Evolutionary conservation across 805 yeast genomes (phyloP).

Genomic region (Barnettozyma botsteinii): DNA sequence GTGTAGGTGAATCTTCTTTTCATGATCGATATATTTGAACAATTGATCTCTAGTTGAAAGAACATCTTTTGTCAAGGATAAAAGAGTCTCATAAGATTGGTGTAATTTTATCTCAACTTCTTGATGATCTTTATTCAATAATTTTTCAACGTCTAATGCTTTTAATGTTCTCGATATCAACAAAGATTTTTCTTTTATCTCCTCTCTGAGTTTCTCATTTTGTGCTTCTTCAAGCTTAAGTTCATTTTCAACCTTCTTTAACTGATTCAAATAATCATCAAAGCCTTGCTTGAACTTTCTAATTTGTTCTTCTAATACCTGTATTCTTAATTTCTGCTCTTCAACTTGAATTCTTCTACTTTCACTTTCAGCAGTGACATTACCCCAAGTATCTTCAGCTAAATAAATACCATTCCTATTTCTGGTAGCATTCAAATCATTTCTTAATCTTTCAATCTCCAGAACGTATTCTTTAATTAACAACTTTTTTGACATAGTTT

Average conservation of each 20-base stretch:
- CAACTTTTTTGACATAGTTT: slow-evolving; percentile 52
- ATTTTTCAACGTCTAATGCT: slow-evolving; percentile 15
- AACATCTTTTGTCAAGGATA: slow-evolving; percentile 10
- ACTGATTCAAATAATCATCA: slow-evolving; percentile 30
- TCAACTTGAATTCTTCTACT: slow-evolving; percentile 43
- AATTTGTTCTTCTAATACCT: slow-evolving; percentile 43
- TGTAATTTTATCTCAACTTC: slow-evolving; percentile 19
- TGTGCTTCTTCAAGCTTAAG: slow-evolving; percentile 14
- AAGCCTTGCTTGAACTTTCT: slow-evolving; percentile 35
- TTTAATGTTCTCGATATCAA: slow-evolving; percentile 9
- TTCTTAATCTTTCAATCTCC: slow-evolving; percentile 50
- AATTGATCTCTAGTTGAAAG: slow-evolving; percentile 11
- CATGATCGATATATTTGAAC: slow-evolving; percentile 16
- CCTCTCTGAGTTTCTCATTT: slow-evolving; percentile 1
- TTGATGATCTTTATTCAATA: slow-evolving; percentile 15
- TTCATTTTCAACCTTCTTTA: slow-evolving; percentile 14
- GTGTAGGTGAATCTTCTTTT: slow-evolving; percentile 10
- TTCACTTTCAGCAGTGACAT: slow-evolving; percentile 39
- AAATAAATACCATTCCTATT: slow-evolving; percentile 62
- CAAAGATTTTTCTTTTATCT: slow-evolving; percentile 8
- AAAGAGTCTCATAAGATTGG: slow-evolving; percentile 10
- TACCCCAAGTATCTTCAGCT: slow-evolving; percentile 44
- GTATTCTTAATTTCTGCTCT: slow-evolving; percentile 44
- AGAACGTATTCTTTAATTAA: slow-evolving; percentile 46
- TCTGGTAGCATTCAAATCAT: slow-evolving; percentile 59